These are phyloP conservation scores for Rhynchospora tenuis DNA, from an alignment of 176 grass and related monocot genomes.

Conservation along the genomic window DNA sequence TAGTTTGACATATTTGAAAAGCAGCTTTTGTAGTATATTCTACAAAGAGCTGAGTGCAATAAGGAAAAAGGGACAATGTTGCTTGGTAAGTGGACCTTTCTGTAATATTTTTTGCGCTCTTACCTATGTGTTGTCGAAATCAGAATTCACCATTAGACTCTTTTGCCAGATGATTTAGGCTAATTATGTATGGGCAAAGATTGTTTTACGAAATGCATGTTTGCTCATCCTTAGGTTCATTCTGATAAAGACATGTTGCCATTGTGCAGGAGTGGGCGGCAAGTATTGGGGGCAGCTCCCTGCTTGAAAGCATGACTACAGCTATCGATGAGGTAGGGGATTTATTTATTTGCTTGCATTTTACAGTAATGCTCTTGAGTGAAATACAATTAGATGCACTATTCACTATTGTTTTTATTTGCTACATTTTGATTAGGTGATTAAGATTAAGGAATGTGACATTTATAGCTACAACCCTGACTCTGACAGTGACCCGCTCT, in stretches of 20 bases:
- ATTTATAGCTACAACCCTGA: slow-evolving; percentile 95
- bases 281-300: slow-evolving; percentile 50
- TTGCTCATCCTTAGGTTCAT: neutral
- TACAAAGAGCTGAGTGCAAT: neutral
- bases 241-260: neutral
- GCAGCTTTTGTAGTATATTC: neutral
- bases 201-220: neutral
- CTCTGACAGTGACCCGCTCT: slow-evolving; percentile 65
- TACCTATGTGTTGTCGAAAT: neutral
- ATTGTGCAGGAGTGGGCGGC: slow-evolving; percentile 65
- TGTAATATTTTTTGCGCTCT: neutral
- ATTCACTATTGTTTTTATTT: slow-evolving; percentile 7
- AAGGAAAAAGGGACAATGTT: neutral
- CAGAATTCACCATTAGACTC: neutral
- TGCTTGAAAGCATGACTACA: slow-evolving; percentile 84
- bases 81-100: neutral
- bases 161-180: neutral
- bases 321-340: slow-evolving; percentile 77
- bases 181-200: neutral
- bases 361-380: neutral
- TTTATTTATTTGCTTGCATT: neutral
- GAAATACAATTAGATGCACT: neutral
- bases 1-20: neutral
- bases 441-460: slow-evolving; percentile 80
- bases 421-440: slow-evolving; percentile 40